Evolutionary conservation across 148 eudicot species (phyloP), one percentile per base, ranked within the genome.

Genomic region (Selenicereus undatus): DNA sequence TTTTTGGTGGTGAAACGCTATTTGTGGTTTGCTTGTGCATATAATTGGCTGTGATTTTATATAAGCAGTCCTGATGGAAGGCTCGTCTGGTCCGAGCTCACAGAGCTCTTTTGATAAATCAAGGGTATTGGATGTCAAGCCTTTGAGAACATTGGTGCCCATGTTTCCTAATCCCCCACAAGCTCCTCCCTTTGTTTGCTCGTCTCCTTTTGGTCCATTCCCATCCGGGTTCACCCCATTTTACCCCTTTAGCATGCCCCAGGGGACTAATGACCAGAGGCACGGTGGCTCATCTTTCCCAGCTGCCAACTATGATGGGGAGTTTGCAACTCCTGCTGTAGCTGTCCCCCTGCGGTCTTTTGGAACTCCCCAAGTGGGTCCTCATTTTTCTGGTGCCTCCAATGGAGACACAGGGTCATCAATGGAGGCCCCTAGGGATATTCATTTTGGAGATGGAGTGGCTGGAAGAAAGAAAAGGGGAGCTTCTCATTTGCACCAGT

Each of bases 321-420:
- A 69, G 60, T 83, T 58, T 78, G 83, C 73, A 0, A 79, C 81
- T 70, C 89, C 89, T 78, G 89, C 88, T 42, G 76, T 88, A 11
- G 88, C 98, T 4, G 92, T 89, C 22, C 98, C 99, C 11, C 43
- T 93, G 78, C 89, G 92, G 71, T 91, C 99, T 0, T 93, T 84
- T 80, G 91, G 93, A 80, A 88, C 97, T 10, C 97, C 94, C 11
- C 88, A 81, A 45, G 73, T 87, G 86, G 78, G 86, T 54, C 68
- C 45, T 2, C 89, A 83, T 79, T 77, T 81, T 66, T 81, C 91
- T 3, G 86, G 84, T 58, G 84, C 85, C 36, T 81, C 82, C 11
- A 89, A 92, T 79, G 97, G 93, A 58, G 86, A 81, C 71, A 81
- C 85, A 0, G 88, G 83, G 66, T 76, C 88, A 0, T 84, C 91